Conservation (phyloP, 805 yeast genomes). For the Komagataella phaffii region DNA sequence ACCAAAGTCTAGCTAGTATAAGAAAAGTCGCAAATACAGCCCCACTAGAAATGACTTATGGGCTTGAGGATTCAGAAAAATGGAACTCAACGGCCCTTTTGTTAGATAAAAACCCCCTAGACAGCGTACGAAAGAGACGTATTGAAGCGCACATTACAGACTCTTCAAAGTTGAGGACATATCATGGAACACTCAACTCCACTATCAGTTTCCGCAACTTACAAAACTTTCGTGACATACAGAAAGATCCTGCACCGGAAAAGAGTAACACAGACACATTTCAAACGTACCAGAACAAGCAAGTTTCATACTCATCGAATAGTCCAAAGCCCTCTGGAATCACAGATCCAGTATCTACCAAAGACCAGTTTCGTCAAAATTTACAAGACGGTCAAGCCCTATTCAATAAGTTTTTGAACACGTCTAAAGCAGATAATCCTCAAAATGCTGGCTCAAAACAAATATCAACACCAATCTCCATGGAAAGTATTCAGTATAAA, state of each 20-base stretch:
- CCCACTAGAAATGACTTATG: not conserved
- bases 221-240: not conserved
- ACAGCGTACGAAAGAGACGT: not conserved
- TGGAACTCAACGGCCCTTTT: not conserved
- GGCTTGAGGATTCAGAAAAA: not conserved
- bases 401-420: not conserved
- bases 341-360: not conserved
- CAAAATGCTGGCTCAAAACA: not conserved
- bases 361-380: not conserved
- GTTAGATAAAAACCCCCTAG: not conserved
- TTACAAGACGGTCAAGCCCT: not conserved
- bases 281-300: not conserved
- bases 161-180: not conserved
- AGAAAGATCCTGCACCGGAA: not conserved
- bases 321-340: not conserved
- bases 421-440: not conserved
- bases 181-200: not conserved
- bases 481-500: not conserved
- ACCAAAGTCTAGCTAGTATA: not conserved
- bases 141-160: not conserved
- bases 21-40: not conserved
- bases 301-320: not conserved
- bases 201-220: not conserved
- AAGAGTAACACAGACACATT: not conserved
- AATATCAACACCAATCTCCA: not conserved